Base-by-base conservation (phyloP, 768 basidiomycete species). In the Podaxis sp. region DNA sequence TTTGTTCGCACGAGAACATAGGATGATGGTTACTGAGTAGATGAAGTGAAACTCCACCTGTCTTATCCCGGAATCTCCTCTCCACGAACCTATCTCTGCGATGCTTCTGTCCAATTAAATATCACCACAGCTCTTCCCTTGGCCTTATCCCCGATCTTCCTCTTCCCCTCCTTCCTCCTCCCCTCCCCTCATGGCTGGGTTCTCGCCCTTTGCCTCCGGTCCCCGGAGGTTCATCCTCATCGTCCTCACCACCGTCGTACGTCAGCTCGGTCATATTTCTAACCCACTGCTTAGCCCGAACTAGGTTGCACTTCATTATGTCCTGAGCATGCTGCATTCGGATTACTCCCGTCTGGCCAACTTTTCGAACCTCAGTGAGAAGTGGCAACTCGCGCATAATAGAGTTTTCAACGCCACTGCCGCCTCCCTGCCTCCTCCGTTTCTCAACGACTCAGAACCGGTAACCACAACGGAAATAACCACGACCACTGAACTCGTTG, bases 151-250 rank as follows among this genome's bases (percentile, higher is more conserved):
- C 11, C 49, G 4, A 12, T 26, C 49, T 51, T 48, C 48, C 42
- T 57, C 59, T 49, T 44, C 51, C 33, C 61, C 44, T 44, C 54
- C 33, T 22, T 53, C 39, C 30, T 65, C 66, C 52, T 51, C 63
- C 46, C 58, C 51, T 13, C 54, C 39, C 64, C 55, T 44, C 61
- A 70, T 72, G 68, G 59, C 62, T 57, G 64, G 60, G 63, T 52
- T 73, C 57, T 56, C 63, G 54, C 64, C 68, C 26, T 28, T 63
- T 22, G 52, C 67, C n/a, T 66, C 63, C 49, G 64, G 87, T 55
- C 82, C 86, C 51, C 79, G 84, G 76, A 83, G 87, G 68, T 85
- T 86, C 63, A 72, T 89, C 55, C 61, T 83, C 36, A 72, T 87
- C 63, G 72, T 77, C 57, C 67, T 86, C 39, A 75, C 73, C 63